A percentile compares a stretch with the other conserved stretches of the same genome.
Conservation (phyloP, 75 land plant species). For the Cupressus sempervirens region DNA sequence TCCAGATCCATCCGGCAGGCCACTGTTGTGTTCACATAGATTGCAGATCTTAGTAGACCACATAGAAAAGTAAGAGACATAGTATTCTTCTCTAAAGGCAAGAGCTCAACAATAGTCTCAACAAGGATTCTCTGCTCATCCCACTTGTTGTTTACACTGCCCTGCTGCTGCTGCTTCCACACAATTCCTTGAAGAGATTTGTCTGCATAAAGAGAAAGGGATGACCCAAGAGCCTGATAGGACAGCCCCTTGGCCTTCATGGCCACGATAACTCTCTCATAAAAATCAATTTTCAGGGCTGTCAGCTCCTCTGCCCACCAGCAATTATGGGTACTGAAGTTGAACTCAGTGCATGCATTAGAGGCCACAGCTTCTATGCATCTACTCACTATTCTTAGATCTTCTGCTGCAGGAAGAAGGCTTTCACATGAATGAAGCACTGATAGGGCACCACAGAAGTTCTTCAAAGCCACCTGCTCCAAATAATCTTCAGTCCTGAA, state of each 20-base stretch:
- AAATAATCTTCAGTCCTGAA: constrained; percentile 69
- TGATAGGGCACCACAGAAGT: constrained; percentile 54
- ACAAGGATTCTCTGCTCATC: constrained; percentile 54
- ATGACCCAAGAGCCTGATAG: constrained; percentile 42
- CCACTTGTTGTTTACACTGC: constrained; percentile 23
- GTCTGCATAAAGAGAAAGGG: constrained; percentile 67
- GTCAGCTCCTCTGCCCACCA: constrained; percentile 90
- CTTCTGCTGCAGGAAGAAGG: constrained; percentile 74
- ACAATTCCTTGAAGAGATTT: constrained; percentile 52
- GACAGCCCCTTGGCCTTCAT: constrained; percentile 68
- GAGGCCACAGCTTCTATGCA: constrained; percentile 57
- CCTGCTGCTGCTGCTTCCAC: constrained; percentile 12
- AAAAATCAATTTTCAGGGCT: constrained; percentile 43
- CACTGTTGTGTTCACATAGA: constrained; percentile 40
- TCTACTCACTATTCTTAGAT: constrained; percentile 54
- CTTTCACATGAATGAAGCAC: constrained; percentile 61
- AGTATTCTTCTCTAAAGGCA: constrained; percentile 43
- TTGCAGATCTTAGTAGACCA: constrained; percentile 83
- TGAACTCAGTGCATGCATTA: constrained; percentile 37
- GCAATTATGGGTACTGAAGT: constrained; percentile 26
- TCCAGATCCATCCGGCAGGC: constrained; percentile 75
- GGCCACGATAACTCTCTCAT: constrained; percentile 49
- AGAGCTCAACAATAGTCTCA: constrained; percentile 56
- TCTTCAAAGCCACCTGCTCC: constrained; percentile 49
- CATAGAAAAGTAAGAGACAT: constrained; percentile 73